Percentiles rank a stretch among this genome's conserved stretches.
These are phyloP conservation scores for Thymus mandschuricus DNA, from an alignment of 257 asterid species.

Conservation along the genomic window DNA sequence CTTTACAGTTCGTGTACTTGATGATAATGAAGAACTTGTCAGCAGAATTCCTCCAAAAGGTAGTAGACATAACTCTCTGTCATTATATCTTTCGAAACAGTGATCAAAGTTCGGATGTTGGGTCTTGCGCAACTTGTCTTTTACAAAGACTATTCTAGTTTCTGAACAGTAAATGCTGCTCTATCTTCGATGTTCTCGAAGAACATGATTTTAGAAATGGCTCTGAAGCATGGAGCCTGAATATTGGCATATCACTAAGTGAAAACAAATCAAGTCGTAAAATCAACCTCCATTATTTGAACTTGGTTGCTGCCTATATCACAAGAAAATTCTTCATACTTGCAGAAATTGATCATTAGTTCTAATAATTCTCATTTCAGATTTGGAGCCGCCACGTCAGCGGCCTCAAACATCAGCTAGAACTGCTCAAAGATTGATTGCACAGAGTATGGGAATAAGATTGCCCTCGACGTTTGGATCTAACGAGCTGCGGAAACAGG, in stretches of 20 bases:
- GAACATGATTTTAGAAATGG: not conserved
- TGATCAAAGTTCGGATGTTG: not conserved
- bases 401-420: constrained; percentile 96
- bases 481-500: constrained; percentile 67
- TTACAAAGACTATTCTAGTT: not conserved
- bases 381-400: constrained; percentile 84
- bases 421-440: constrained; percentile 87
- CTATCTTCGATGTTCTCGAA: not conserved
- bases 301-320: not conserved
- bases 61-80: constrained; percentile 25
- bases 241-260: not conserved
- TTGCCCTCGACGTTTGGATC: constrained; percentile 65
- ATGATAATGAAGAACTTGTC: constrained; percentile 62
- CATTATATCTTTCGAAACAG: constrained; percentile 12
- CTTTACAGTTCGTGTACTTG: constrained; percentile 62
- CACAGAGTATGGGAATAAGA: constrained; percentile 84
- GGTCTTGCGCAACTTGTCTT: not conserved
- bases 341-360: not conserved
- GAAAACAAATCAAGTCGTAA: not conserved
- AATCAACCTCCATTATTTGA: not conserved
- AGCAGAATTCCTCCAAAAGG: constrained; percentile 69
- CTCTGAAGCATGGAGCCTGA: not conserved
- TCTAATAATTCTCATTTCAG: constrained; percentile 35
- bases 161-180: not conserved
- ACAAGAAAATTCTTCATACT: not conserved